These are phyloP conservation scores for Emmonsiellopsis sp. DNA, from an alignment of 2,329 filamentous ascomycete species.

Conservation along the genomic window DNA sequence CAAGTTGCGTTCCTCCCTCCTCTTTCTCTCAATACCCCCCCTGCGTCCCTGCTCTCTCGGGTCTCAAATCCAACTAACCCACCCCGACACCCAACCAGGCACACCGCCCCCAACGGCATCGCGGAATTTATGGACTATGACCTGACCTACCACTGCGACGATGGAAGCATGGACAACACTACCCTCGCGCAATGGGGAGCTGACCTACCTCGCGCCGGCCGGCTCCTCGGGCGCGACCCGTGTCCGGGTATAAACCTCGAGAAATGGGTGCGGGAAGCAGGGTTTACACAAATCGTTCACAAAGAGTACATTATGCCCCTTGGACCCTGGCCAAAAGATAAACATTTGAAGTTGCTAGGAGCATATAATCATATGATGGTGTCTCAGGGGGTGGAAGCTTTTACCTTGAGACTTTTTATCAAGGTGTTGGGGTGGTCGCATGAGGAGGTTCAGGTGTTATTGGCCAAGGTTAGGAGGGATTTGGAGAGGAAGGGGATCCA, in stretches of 20 bases:
- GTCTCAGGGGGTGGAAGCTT: slow-evolving; percentile 17
- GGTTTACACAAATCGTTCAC: background rate
- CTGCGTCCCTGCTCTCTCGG: too few relatives aligned
- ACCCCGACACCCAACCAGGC: background rate
- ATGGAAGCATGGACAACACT: background rate
- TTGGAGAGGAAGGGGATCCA: background rate
- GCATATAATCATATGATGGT: slow-evolving; percentile 12
- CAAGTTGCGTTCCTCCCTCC: background rate
- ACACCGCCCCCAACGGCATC: slow-evolving; percentile 10
- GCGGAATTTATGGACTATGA: slow-evolving; percentile 16
- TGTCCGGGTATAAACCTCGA: slow-evolving; percentile 13
- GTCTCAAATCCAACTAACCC: too few relatives aligned
- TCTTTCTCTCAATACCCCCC: too few relatives aligned
- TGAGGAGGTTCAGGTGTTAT: slow-evolving; percentile 1
- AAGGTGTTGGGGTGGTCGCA: background rate
- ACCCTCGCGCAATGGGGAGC: background rate
- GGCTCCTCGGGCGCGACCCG: slow-evolving; percentile 3
- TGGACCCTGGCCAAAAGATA: background rate
- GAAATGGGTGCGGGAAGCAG: slow-evolving; percentile 13
- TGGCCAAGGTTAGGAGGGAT: background rate
- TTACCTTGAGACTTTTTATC: slow-evolving; percentile 14
- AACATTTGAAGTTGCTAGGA: background rate
- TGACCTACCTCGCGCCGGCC: slow-evolving; percentile 7
- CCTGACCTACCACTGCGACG: background rate
- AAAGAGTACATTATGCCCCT: background rate